Evolutionary conservation across 2,329 filamentous ascomycete genomes (phyloP).

Genomic region (Sporothrix globosa): DNA sequence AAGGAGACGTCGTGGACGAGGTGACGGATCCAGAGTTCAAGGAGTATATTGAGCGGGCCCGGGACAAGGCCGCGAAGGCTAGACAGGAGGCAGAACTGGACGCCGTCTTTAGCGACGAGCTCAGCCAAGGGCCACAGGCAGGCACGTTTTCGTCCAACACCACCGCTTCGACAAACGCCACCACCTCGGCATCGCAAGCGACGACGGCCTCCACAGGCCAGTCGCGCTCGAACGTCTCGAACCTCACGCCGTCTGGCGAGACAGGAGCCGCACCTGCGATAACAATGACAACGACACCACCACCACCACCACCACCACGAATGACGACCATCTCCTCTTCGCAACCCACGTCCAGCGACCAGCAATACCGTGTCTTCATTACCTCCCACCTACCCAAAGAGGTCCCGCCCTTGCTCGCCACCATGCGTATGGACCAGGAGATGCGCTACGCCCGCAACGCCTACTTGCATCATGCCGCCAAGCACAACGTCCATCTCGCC

Average conservation of each 20-base stretch:
- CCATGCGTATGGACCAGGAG: conserved; percentile 67
- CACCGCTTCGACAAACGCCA: background rate
- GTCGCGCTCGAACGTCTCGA: conserved; percentile 1
- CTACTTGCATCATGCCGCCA: conserved; percentile 69
- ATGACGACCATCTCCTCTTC: background rate
- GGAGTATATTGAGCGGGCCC: conserved; percentile 36
- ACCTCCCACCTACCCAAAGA: conserved; percentile 60
- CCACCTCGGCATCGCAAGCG: conserved; percentile 1
- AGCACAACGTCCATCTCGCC: conserved; percentile 47
- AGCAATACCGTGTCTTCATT: conserved; percentile 59
- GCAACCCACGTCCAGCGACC: conserved; percentile 8
- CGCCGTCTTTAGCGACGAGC: background rate
- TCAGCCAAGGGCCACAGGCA: background rate
- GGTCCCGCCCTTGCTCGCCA: conserved; percentile 56
- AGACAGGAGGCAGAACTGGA: background rate
- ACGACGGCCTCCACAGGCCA: background rate
- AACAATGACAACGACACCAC: too few relatives aligned
- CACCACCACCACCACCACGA: background rate
- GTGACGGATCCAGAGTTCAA: conserved; percentile 34
- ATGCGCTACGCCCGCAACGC: conserved; percentile 68
- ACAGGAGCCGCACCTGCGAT: background rate
- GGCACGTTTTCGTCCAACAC: background rate
- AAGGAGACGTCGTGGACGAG: conserved; percentile 34
- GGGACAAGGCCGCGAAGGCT: conserved; percentile 32
- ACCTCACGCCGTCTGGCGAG: background rate